Conservation (phyloP, 2,329 filamentous ascomycete species). For the Neoascochyta sp. region DNA sequence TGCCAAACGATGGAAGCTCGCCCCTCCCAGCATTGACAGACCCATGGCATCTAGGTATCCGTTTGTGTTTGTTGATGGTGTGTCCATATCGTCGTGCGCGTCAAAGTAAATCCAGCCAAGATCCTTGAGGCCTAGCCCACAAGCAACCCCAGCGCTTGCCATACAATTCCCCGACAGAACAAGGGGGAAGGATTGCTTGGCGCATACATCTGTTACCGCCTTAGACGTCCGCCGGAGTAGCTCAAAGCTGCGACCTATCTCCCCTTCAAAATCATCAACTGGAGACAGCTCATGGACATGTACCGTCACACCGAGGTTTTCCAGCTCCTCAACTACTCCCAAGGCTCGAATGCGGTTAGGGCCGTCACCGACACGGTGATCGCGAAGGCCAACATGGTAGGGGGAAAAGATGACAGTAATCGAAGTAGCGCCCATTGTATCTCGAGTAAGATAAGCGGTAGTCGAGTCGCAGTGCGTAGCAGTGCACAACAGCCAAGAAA, state of each 20-base stretch:
- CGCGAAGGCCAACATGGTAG: constrained; percentile 40
- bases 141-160: constrained; percentile 36
- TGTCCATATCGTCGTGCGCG: constrained; percentile 44
- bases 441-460: too few species aligned
- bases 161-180: constrained; percentile 43
- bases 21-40: constrained; percentile 37
- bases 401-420: constrained; percentile 24
- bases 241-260: constrained; percentile 42
- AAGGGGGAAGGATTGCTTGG: constrained; percentile 35
- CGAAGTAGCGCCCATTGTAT: not conserved
- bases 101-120: constrained; percentile 44
- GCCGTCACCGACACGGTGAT: constrained; percentile 40
- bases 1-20: constrained; percentile 31
- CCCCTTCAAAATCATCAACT: constrained; percentile 40
- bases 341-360: constrained; percentile 30
- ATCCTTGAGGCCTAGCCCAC: constrained; percentile 28
- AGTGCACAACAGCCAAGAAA: too few species aligned
- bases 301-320: constrained; percentile 19
- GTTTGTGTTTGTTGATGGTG: constrained; percentile 34
- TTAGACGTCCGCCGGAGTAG: constrained; percentile 38
- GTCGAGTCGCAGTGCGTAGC: too few species aligned
- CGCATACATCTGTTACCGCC: constrained; percentile 26
- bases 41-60: constrained; percentile 41
- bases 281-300: constrained; percentile 22
- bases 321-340: constrained; percentile 28